Evolutionary conservation across 177 flowering plant species (phyloP).

Genomic region (Vitis hybrid): DNA sequence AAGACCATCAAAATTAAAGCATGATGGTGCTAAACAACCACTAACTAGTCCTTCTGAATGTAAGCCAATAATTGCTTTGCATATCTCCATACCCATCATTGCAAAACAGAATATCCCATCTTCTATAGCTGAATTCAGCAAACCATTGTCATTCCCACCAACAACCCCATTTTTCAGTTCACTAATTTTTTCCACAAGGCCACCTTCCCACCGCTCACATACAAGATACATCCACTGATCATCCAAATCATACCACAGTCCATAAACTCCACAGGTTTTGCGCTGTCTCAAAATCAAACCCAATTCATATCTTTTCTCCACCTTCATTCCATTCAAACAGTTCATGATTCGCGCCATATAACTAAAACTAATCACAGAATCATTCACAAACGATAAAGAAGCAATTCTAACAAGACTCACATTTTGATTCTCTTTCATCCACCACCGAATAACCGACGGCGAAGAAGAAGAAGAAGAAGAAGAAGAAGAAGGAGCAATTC

Average conservation of each 20-base stretch:
- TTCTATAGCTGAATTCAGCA: neutral
- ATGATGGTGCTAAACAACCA: conserved; percentile 54
- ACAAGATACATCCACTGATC: conserved; percentile 60
- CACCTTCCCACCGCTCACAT: conserved; percentile 36
- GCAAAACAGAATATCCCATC: conserved; percentile 38
- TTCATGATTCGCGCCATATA: conserved; percentile 44
- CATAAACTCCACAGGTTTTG: conserved; percentile 44
- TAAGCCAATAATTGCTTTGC: conserved; percentile 57
- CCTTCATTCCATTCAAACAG: conserved; percentile 47
- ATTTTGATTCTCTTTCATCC: conserved; percentile 21
- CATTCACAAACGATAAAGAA: conserved; percentile 11
- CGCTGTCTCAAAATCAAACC: conserved; percentile 32
- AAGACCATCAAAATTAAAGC: conserved; percentile 52
- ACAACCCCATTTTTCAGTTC: conserved; percentile 12
- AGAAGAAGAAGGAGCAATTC: conserved; percentile 6
- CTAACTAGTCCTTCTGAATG: conserved; percentile 52
- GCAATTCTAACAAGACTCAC: conserved; percentile 49
- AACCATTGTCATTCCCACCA: conserved; percentile 14
- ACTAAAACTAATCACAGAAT: conserved; percentile 36
- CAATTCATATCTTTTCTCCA: conserved; percentile 44
- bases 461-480: neutral
- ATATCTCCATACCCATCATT: conserved; percentile 53
- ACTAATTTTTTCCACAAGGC: conserved; percentile 18
- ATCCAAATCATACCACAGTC: conserved; percentile 66
- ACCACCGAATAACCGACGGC: neutral